Evolutionary conservation across 1,284 basidiomycete species (phyloP), one percentile per base, ranked within the genome.

Genomic region (Irpex rosettiformis): DNA sequence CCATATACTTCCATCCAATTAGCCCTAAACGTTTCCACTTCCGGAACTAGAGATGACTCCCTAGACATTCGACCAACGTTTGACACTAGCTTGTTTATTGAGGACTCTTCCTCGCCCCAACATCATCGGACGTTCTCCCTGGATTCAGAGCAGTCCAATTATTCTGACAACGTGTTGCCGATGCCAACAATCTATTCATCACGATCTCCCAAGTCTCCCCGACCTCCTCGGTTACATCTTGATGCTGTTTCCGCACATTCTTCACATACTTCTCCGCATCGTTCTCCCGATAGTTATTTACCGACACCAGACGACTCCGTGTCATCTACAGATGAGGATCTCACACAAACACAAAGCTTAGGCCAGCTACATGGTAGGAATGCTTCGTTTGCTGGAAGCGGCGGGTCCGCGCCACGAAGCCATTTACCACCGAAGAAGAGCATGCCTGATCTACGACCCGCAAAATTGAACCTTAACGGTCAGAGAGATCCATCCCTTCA

Each of bases 371-470:
- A 91, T 69, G 75, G 72, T 54, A 81, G 85, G 42, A 84, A 83
- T 62, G 78, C 79, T n/a, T 89, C 88, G 0, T 81, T 76, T 79
- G 11, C 66, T 69, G 49, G 76, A 74, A 62, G 73, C 69, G 54
- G 72, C 73, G 53, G 67, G 74, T 56, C 67, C 70, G 48, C 48
- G 24, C 48, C 13, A 22, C 16, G 43, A 45, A 28, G 24, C 18
- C 7, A 18, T 28, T 16, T 51, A 24, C 13, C 27, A 10, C 13
- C 48, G 10, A 51, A 93, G 75, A 93, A 96, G 73, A 95, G 93
- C 56, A 77, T 97, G 60, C 94, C 95, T 7, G 94, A 97, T 68
- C 75, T 97, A 52, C 83, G 91, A 22, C 85, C 83, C 48, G 74
- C 79, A 21, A 79, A 77, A 54, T 67, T 79, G 51, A 75, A 72